phyloP scores from a whole-genome alignment of 1,284 basidiomycete genomes.

The Cryptococcus floricola region DNA sequence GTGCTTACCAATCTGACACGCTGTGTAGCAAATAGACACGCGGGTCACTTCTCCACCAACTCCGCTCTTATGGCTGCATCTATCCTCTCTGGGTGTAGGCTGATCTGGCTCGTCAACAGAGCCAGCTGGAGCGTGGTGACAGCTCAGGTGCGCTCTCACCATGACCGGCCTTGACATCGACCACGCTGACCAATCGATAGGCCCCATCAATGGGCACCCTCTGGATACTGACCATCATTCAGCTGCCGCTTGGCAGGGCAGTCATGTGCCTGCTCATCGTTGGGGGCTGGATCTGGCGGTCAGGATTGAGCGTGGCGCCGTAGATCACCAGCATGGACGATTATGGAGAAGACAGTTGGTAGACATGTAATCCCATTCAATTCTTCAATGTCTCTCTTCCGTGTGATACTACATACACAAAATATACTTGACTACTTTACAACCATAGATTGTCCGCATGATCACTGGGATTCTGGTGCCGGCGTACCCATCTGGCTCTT shows the following conservation, averaged over 20 bases:
- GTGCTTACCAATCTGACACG: background rate
- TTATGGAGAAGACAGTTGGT: background rate
- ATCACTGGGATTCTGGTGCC: background rate
- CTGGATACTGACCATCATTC: slow-evolving; percentile 48
- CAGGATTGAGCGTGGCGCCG: slow-evolving; percentile 30
- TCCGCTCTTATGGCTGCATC: slow-evolving; percentile 30
- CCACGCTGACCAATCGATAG: slow-evolving; percentile 12
- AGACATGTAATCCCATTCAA: background rate
- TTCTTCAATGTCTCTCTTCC: background rate
- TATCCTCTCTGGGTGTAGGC: slow-evolving; percentile 33
- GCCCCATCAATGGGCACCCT: slow-evolving; percentile 46
- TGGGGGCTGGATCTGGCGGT: slow-evolving; percentile 30
- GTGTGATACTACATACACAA: background rate
- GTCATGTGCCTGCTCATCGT: slow-evolving; percentile 31
- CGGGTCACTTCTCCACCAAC: slow-evolving; percentile 22
- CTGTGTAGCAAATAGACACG: slow-evolving; percentile 32
- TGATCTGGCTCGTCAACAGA: slow-evolving; percentile 49
- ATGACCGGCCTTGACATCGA: background rate
- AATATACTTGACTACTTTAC: background rate
- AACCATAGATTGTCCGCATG: background rate
- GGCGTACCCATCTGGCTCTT: slow-evolving; percentile 1
- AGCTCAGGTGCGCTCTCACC: slow-evolving; percentile 32
- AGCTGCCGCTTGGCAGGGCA: slow-evolving; percentile 41
- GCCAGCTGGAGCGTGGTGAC: slow-evolving; percentile 40
- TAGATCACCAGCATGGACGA: slow-evolving; percentile 2